phyloP scores from a whole-genome alignment of 345 rosid species.

The Arabidopsis thaliana region DNA sequence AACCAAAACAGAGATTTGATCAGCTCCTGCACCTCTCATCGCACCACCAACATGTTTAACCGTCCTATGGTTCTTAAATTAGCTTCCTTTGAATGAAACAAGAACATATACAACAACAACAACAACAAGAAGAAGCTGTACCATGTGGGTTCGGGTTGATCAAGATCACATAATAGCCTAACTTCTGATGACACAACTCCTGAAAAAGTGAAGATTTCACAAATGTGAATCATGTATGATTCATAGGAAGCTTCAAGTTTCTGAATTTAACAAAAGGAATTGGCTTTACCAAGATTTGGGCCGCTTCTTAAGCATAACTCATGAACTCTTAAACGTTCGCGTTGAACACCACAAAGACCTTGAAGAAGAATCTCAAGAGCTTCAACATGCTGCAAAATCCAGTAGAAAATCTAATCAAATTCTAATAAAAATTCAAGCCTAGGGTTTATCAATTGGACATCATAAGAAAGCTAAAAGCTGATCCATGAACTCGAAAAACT shows the following conservation, averaged over 20 bases:
- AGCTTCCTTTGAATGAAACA: neutral
- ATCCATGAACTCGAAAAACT: neutral
- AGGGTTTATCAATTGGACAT: neutral
- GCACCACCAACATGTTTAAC: constrained; percentile 94
- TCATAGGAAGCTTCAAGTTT: neutral
- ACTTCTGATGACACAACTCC: constrained; percentile 79
- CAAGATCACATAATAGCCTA: constrained; percentile 89
- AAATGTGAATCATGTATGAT: neutral
- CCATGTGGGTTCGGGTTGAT: constrained; percentile 87
- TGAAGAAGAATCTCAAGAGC: constrained; percentile 98
- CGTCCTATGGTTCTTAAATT: constrained; percentile 54
- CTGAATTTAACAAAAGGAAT: neutral
- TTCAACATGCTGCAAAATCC: constrained; percentile 77
- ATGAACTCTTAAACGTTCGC: constrained; percentile 82
- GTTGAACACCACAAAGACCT: constrained; percentile 97
- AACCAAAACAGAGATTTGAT: constrained; percentile 84
- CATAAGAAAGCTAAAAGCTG: neutral
- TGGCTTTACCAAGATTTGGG: constrained; percentile 70
- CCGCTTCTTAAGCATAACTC: constrained; percentile 82
- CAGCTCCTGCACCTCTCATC: constrained; percentile 92
- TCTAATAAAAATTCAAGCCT: neutral
- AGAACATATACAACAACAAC: neutral
- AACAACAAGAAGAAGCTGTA: constrained; percentile 34
- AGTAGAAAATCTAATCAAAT: neutral
- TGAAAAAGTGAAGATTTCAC: constrained; percentile 38